Percentiles rank a stretch among this genome's conserved stretches.
phyloP scores from a whole-genome alignment of 768 basidiomycete genomes.

The Leucosporidium yakuticum region DNA sequence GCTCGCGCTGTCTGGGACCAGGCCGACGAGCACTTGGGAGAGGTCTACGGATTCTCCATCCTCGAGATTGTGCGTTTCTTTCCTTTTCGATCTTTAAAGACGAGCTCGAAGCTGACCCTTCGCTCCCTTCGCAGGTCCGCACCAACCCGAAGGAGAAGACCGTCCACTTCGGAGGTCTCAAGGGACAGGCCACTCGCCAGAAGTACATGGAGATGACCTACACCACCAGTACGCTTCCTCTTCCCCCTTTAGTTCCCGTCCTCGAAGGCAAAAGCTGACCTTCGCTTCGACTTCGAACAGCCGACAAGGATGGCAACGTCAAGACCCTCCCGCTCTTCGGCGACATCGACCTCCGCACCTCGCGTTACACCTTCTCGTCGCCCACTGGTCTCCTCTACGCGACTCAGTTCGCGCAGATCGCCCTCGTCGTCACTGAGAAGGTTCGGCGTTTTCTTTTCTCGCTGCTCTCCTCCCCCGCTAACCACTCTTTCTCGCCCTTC shows the following conservation, averaged over 20 bases:
- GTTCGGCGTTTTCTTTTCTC: not conserved
- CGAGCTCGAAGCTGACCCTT: not conserved
- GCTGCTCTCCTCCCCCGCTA: not conserved
- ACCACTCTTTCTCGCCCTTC: not conserved
- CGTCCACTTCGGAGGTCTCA: slow-evolving; percentile 98
- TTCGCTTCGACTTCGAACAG: not conserved
- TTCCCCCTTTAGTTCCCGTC: not conserved
- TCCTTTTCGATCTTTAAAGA: no score
- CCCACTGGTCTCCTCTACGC: slow-evolving; percentile 92
- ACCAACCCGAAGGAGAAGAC: slow-evolving; percentile 92
- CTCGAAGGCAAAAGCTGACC: not conserved
- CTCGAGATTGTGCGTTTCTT: slow-evolving; percentile 75
- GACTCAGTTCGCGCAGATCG: slow-evolving; percentile 98
- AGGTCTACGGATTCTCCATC: slow-evolving; percentile 97
- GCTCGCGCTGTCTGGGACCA: slow-evolving; percentile 96
- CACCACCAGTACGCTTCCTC: slow-evolving; percentile 58
- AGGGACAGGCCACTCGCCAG: slow-evolving; percentile 94
- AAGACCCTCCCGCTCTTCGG: slow-evolving; percentile 93
- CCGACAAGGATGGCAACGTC: slow-evolving; percentile 88
- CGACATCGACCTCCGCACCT: slow-evolving; percentile 89
- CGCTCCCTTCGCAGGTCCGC: slow-evolving; percentile 3
- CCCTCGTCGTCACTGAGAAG: slow-evolving; percentile 95
- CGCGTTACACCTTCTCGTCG: slow-evolving; percentile 96
- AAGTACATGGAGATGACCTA: slow-evolving; percentile 99
- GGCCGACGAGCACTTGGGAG: slow-evolving; percentile 84